Base-by-base conservation (phyloP, 1,284 basidiomycete genomes). In the Malassezia arunalokei region DNA sequence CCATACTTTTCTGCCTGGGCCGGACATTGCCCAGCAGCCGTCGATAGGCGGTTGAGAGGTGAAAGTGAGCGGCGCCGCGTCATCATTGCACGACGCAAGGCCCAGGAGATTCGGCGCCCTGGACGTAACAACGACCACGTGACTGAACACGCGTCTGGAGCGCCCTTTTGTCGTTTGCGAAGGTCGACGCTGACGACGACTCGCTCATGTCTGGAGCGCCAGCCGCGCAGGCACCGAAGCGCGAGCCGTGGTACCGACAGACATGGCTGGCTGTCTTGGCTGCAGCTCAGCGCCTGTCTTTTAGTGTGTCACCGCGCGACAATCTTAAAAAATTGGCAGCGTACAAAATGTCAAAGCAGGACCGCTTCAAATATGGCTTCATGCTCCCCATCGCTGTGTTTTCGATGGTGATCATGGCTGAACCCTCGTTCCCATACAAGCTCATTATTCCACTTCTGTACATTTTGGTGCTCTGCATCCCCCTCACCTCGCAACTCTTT, bases 401-500 rank as follows among this genome's bases (percentile, higher is more conserved):
- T 73, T 87, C 83, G 78, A 76, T 95, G 54, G 77, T 76, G 48
- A 78, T 92, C 59, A 90, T 94, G 84, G 75, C 79, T 49, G 75
- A 76, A 0, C 85, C 86, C 0, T 46, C 55, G 0, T 82, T 85
- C 65, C 81, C 85, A 5, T 74, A 82, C 68, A 94, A 92, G 74
- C 79, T 95, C 40, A 60, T 79, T 54, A 85, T 96, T 65, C 86
- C 89, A n/a, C 51, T 81, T 11, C 75, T 84, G 33, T 94, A 86
- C 76, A 71, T 75, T 40, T 68, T 79, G 32, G 83, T 80, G 11
- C 77, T 94, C 47, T 76, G 89, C 49, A 73, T 96, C 38, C 92
- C 92, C 0, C 77, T 92, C 56, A 90, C 90, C 0, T 85, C 82
- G 31, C 92, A 96, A 74, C 90, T 98, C 76, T 83, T 95, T 76